Evolutionary conservation across 1,139 yeast genomes (phyloP).

Genomic region (Casaregolazyma suthepensis): DNA sequence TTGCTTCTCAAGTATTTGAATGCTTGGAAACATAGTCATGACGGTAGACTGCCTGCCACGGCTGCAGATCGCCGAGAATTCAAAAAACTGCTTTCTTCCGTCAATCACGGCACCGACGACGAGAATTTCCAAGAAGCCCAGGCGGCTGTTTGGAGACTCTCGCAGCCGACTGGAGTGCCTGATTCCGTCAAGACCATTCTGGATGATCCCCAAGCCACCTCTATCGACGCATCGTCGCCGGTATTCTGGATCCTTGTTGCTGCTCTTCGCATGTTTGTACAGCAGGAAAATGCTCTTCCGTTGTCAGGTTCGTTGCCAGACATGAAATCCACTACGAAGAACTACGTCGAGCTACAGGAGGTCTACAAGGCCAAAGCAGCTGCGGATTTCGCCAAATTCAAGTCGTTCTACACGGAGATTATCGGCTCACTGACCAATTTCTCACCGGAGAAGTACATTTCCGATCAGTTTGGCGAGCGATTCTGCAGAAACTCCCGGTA

Average conservation of each 20-base stretch:
- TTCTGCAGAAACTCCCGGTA: conserved; percentile 57
- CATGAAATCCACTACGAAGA: conserved; percentile 73
- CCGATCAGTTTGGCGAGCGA: conserved; percentile 38
- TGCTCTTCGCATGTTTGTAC: conserved; percentile 51
- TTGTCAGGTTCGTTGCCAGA: conserved; percentile 76
- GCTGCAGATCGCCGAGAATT: conserved; percentile 46
- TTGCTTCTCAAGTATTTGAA: conserved; percentile 54
- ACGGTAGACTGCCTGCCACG: conserved; percentile 39
- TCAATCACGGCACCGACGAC: conserved; percentile 39
- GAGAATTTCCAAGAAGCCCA: conserved; percentile 71
- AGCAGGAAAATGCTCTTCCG: conserved; percentile 44
- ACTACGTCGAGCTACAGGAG: conserved; percentile 52
- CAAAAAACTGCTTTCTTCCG: conserved; percentile 34
- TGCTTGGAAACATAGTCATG: conserved; percentile 38
- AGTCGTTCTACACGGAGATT: conserved; percentile 32
- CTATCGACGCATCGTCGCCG: conserved; percentile 14
- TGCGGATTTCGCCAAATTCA: conserved; percentile 43
- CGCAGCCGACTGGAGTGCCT: conserved; percentile 34
- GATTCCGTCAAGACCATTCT: conserved; percentile 28
- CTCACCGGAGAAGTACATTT: conserved; percentile 27
- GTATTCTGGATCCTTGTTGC: conserved; percentile 58
- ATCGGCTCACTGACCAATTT: conserved; percentile 24
- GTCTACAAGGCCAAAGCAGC: conserved; percentile 55
- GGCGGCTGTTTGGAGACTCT: conserved; percentile 50
- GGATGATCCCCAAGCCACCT: conserved; percentile 16